These are phyloP conservation scores for Theileria orientalis DNA, from an alignment of 169 alveolate species.

Conservation along the genomic window DNA sequence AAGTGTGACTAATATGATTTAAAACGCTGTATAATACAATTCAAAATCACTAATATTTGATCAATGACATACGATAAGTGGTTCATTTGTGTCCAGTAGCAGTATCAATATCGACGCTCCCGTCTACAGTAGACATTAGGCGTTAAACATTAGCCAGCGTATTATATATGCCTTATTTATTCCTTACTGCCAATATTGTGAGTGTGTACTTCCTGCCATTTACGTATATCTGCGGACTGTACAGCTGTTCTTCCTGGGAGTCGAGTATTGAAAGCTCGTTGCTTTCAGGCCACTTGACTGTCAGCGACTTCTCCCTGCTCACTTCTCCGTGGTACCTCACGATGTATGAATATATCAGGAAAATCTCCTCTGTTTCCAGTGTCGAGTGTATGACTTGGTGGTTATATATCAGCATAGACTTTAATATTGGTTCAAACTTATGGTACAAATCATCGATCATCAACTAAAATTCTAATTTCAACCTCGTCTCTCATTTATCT, in stretches of 20 bases:
- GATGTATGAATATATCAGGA: slow-evolving; percentile 39
- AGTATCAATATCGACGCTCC: slow-evolving; percentile 5
- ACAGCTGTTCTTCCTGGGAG: slow-evolving; percentile 34
- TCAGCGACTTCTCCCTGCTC: background rate
- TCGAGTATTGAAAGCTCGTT: slow-evolving; percentile 35
- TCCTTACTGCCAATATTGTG: slow-evolving; percentile 4
- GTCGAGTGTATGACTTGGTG: slow-evolving; percentile 43
- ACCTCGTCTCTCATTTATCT: background rate
- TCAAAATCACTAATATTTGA: background rate
- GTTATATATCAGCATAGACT: slow-evolving; percentile 32
- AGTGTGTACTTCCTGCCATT: slow-evolving; percentile 29
- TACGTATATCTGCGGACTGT: slow-evolving; percentile 44
- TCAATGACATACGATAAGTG: slow-evolving; percentile 4
- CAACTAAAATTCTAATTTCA: background rate
- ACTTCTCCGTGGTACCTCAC: slow-evolving; percentile 37
- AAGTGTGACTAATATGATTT: too few relatives aligned
- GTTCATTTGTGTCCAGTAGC: slow-evolving; percentile 28
- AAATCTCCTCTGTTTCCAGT: slow-evolving; percentile 37
- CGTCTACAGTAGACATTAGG: background rate
- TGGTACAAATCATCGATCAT: slow-evolving; percentile 41
- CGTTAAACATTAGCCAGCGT: background rate
- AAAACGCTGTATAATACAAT: background rate
- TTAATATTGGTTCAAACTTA: slow-evolving; percentile 30
- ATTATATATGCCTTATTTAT: background rate
- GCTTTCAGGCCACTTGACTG: slow-evolving; percentile 6